Base-by-base conservation (phyloP, 2,329 filamentous ascomycete species). In the Huntiella savannae region DNA sequence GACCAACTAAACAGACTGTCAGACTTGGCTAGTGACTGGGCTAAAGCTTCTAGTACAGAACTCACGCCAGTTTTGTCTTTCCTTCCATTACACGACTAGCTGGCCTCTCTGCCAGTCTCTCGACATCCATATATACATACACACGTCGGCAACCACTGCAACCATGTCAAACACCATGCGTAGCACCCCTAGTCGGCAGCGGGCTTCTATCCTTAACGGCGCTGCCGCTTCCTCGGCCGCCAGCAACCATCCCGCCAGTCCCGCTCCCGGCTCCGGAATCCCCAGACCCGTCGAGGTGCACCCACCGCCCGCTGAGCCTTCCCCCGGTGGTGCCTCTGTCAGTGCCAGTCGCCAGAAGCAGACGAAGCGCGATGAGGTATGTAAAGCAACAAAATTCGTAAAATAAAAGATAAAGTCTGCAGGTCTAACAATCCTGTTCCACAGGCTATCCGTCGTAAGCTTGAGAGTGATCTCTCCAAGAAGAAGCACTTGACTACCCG, bases 391-490 rank as follows among this genome's bases (percentile, higher is more conserved):
- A 16, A n/a, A 36, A 16, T 36, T 36, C 12, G 34, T 36, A 36
- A 41, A 41, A 28, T n/a, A 12, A 41, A 41, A 41, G 16, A 32
- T 11, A 3, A 41, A 12, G 13, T 40, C 37, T 34, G 28, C 19
- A 44, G 37, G 45, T 40, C 43, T 50, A 50, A 50, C 45, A n/a
- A n/a, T 15, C 19, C 16, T 47, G 42, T 37, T 41, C 38, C 46
- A 46, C 59, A 96, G 91, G 91, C 91, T 45, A 96, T 98, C 60
- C 85, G 91, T 57, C 79, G 78, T 58, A 96, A 95, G 69, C 81
- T 98, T 70, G 91, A 98, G 69, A 88, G 75, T 59, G 91, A 98
- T 61, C 79, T 98, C 66, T 92, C 77, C 73, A 96, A 96, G 70
- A 96, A 96, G 76, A 93, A 86, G 66, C 76, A 85, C 58, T 73